Base-by-base conservation (phyloP, 1,284 basidiomycete genomes). In the Apiotrichum veenhuisii region DNA sequence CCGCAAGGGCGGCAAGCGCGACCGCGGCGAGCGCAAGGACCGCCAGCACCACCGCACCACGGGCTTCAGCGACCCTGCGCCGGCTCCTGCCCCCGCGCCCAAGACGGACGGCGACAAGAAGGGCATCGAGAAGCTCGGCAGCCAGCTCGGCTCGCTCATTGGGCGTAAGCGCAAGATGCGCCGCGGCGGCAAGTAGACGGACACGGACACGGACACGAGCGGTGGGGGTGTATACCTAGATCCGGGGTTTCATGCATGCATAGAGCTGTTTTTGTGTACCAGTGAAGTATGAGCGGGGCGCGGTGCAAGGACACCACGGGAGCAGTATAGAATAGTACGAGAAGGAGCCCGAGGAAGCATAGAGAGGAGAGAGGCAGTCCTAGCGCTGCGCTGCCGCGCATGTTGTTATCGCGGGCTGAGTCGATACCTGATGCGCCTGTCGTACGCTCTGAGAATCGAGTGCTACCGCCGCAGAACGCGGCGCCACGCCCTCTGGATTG, bases 131-230 rank as follows among this genome's bases (percentile, higher is more conserved):
- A 72, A 75, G 54, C 51, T 74, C 25, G 77, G 75, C 11, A 52
- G 62, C 25, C 64, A 72, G n/a, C 59, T 78, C 18, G 77, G 77
- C 23, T 67, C 68, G 27, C 33, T 78, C 60, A 78, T 78, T 50
- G 77, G 77, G 10, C 64, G 76, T 45, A 78, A 78, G 71, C 65
- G 77, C 48, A 73, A 73, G 60, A 64, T 66, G 51, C 51, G 52
- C 42, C 53, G 52, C 37, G 55, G 54, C 17, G 50, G 51, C 40
- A 53, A 57, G 45, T 48, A 30, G 27, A n/a, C 18, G 46, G 5
- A 7, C 7, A 5, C 12, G 30, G 5, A 30, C 30, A n/a, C n/a
- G n/a, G n/a, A n/a, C n/a, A n/a, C n/a, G n/a, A n/a, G n/a, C n/a
- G n/a, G n/a, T 36, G 34, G 3, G 34, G 34, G 34, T 37, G 36